Base-by-base conservation (phyloP, 768 basidiomycete species). In the Megacollybia marginata region DNA sequence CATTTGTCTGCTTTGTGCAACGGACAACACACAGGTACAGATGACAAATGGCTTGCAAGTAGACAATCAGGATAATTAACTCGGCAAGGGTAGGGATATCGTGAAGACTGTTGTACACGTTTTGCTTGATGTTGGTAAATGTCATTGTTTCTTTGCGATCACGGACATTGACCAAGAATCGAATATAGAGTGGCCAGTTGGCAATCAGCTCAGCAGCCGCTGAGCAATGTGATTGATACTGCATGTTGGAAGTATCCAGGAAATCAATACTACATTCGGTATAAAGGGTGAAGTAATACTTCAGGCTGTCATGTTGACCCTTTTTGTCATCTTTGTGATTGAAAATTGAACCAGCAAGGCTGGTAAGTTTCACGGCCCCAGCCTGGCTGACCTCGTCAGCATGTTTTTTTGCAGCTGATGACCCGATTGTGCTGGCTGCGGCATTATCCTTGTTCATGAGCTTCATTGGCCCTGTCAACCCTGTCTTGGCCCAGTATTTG, bases 251-350 rank as follows among this genome's bases (percentile, higher is more conserved):
- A 0, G 68, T 69, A 46, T 69, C 65, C 0, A 69, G 68, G 51
- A 63, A 69, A 19, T 28, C 44, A n/a, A 59, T 4, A 10, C 32
- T 16, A n/a, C 42, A 48, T 9, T 60, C 62, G 5, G 59, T 38
- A 8, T 18, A 12, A 1, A 19, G 11, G 33, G 55, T 48, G 33
- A 59, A 44, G 45, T 53, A 61, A 1, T 55, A 53, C 35, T 69
- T 28, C 6, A 28, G 23, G 23, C 23, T 28, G 23, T 28, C 67
- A 12, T 63, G 60, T 42, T 68, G 65, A 19, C 68, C 69, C 32
- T 61, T 62, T 40, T 68, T 71, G 13, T 65, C 49, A 40, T 69
- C 66, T 50, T 69, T 69, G 58, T 71, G 52, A 8, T 56, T 51
- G 40, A 65, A 69, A 1, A 71, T 51, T 0, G 57, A 52, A 2